phyloP scores from a whole-genome alignment of 2,329 filamentous ascomycete species.

The Lachnellula suecica region DNA sequence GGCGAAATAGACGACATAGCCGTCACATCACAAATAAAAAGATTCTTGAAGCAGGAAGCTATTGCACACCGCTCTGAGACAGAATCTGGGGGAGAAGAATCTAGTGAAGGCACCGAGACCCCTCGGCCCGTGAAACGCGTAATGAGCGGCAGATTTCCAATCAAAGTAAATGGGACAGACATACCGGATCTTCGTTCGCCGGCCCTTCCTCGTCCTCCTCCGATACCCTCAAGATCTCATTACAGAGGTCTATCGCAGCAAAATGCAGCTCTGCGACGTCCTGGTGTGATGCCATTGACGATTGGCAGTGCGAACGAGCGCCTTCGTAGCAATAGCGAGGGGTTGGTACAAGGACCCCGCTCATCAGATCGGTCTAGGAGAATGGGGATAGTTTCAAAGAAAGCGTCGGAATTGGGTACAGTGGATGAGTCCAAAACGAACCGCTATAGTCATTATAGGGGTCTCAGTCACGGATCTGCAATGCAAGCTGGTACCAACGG shows the following conservation, averaged over 20 bases:
- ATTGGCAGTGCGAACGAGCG: constrained; percentile 71
- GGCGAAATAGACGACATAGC: constrained; percentile 62
- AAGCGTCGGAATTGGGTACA: constrained; percentile 59
- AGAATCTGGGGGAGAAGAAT: constrained; percentile 59
- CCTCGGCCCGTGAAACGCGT: constrained; percentile 67
- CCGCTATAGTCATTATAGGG: constrained; percentile 65
- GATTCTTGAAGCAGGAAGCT: constrained; percentile 50
- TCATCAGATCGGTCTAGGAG: constrained; percentile 56
- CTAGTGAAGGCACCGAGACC: constrained; percentile 75
- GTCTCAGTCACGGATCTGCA: constrained; percentile 67
- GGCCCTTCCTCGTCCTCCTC: constrained; percentile 64
- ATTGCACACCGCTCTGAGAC: constrained; percentile 51
- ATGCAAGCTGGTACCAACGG: constrained; percentile 49
- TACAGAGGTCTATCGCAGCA: constrained; percentile 74
- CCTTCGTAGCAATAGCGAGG: constrained; percentile 64
- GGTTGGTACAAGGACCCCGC: constrained; percentile 47
- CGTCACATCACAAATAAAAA: constrained; percentile 61
- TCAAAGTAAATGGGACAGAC: constrained; percentile 74
- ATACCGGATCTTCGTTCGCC: constrained; percentile 68
- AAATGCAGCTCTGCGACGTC: constrained; percentile 60
- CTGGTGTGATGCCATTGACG: constrained; percentile 69
- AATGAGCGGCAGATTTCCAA: constrained; percentile 64
- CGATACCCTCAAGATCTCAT: constrained; percentile 79
- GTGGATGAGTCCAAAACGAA: constrained; percentile 62
- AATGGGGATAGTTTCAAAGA: constrained; percentile 64